Percentiles rank a stretch among this genome's conserved stretches.
Evolutionary conservation across 306 rosid genomes (phyloP).

Genomic region (Crataegus laevigata): DNA sequence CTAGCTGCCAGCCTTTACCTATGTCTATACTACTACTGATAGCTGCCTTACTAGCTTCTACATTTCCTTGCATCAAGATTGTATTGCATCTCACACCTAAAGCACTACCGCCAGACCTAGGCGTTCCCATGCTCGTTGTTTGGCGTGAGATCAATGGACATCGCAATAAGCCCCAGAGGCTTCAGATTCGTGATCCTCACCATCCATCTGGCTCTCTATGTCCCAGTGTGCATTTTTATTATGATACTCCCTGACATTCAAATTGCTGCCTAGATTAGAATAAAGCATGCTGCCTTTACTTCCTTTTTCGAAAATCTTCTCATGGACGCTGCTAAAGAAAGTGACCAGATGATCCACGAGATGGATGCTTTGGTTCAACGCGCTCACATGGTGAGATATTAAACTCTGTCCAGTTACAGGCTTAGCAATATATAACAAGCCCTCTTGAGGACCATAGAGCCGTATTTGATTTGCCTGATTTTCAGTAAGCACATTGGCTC

Average conservation of each 20-base stretch:
- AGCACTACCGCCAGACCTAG: background rate
- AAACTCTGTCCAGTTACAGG: background rate
- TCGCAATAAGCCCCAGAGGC: background rate
- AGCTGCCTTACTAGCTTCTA: background rate
- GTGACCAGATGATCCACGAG: constrained; percentile 25
- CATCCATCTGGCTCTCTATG: constrained; percentile 16
- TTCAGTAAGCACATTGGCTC: background rate
- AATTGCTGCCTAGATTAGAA: background rate
- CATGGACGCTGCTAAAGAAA: constrained; percentile 20
- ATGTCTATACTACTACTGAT: constrained; percentile 3
- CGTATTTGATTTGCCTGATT: background rate
- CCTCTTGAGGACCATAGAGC: background rate
- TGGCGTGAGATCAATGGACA: constrained; percentile 15
- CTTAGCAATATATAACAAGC: constrained; percentile 12
- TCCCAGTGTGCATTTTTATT: constrained; percentile 15
- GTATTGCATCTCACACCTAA: constrained; percentile 1
- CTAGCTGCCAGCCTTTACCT: constrained; percentile 29
- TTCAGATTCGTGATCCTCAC: constrained; percentile 1
- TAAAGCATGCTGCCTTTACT: constrained; percentile 1
- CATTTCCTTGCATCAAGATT: background rate
- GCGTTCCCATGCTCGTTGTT: background rate
- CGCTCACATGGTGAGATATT: background rate
- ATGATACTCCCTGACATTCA: background rate
- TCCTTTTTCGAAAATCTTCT: constrained; percentile 1
- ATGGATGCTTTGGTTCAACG: background rate